Evolutionary conservation across 2,329 filamentous ascomycete species (phyloP).

Genomic region (Claviceps fusiformis): DNA sequence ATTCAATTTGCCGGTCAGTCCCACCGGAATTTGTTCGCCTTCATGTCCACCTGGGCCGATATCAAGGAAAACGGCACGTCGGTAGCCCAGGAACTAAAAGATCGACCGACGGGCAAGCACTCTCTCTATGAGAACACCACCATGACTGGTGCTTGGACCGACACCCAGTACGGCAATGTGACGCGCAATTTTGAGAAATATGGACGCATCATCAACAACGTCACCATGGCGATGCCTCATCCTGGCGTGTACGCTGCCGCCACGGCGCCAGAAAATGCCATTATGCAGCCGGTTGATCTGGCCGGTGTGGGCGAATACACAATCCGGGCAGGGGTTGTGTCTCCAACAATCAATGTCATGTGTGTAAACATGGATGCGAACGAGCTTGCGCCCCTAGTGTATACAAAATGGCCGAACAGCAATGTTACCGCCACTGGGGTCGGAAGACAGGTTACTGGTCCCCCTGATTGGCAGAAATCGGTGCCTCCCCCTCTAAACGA

Average conservation of each 20-base stretch:
- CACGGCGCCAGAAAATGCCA: slow-evolving; percentile 43
- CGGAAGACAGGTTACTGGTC: slow-evolving; percentile 17
- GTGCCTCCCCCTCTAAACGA: slow-evolving; percentile 20
- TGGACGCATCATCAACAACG: slow-evolving; percentile 55
- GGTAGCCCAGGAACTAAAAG: slow-evolving; percentile 23
- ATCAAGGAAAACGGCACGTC: slow-evolving; percentile 30
- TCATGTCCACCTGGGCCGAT: slow-evolving; percentile 40
- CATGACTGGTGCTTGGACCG: slow-evolving; percentile 55
- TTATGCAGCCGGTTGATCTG: slow-evolving; percentile 55
- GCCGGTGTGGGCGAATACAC: slow-evolving; percentile 55
- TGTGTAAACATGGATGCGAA: slow-evolving; percentile 50
- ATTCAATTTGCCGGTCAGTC: slow-evolving; percentile 57
- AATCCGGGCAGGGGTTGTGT: slow-evolving; percentile 54
- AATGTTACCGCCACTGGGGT: slow-evolving; percentile 20
- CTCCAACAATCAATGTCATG: slow-evolving; percentile 57
- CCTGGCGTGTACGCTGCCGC: slow-evolving; percentile 53
- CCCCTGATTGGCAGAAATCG: slow-evolving; percentile 22
- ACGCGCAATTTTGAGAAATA: slow-evolving; percentile 32
- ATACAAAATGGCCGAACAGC: slow-evolving; percentile 41
- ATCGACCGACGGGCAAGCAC: slow-evolving; percentile 46
- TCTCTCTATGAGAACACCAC: slow-evolving; percentile 62
- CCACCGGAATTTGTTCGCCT: slow-evolving; percentile 56
- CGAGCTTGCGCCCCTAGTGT: slow-evolving; percentile 53
- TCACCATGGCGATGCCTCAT: slow-evolving; percentile 67
- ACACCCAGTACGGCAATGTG: slow-evolving; percentile 38